Base-by-base conservation (phyloP, 1,284 basidiomycete species). In the Stygiomarasmius scandens region DNA sequence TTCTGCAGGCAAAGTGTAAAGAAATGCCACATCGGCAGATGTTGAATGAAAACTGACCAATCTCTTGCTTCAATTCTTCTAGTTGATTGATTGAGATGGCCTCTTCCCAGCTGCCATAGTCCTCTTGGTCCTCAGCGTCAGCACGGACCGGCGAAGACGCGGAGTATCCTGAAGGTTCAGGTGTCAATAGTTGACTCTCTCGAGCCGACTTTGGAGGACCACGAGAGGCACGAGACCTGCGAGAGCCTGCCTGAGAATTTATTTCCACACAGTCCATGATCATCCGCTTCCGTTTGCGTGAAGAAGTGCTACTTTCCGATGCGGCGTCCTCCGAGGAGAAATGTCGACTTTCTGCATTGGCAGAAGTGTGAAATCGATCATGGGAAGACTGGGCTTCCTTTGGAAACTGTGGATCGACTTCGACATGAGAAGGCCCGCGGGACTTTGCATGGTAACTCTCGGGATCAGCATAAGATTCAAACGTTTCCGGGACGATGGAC, bases 181-280 rank as follows among this genome's bases (percentile, higher is more conserved):
- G 59, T 24, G 59, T 60, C 52, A 57, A 53, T 38, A 60, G 55
- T n/a, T 60, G 59, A 49, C 55, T 57, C 32, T 52, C 52, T 23
- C 25, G 50, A 24, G 24, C 23, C 24, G 25, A 34, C 16, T 22
- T 47, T 24, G 41, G 46, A 23, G 29, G 34, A 20, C 10, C 38
- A 19, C n/a, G 38, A 19, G 38, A 41, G n/a, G n/a, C 38, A 41
- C 14, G 16, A 8, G 11, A 41, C n/a, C n/a, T n/a, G 38, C 38
- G 6, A 5, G 38, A 41, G 16, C 11, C 38, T n/a, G 8, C 38
- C 16, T 19, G 38, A 5, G 38, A 41, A 19, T 5, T 19, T 29
- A 49, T 27, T 32, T 49, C 48, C 4, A 49, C 48, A 32, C 10
- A 49, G 16, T 49, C 48, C 23, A 49, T 32, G 25, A 49, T 11